Percentiles rank a stretch among this genome's conserved stretches.
phyloP scores from a whole-genome alignment of 164 flowering plant genomes.

The Vitis vinifera region ASM3070453v1 NC_081817.1:22978001-22978500 shows the following conservation, averaged over 20 bases:
- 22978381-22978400: no score
- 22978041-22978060: no score
- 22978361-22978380: no score
- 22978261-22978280: slow-evolving; percentile 76
- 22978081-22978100: slow-evolving; percentile 80
- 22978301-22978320: background rate
- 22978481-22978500: no score
- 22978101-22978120: slow-evolving; percentile 67
- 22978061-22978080: slow-evolving; percentile 59
- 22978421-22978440: no score
- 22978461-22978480: no score
- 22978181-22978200: slow-evolving; percentile 87
- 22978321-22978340: background rate
- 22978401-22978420: no score
- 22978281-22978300: background rate
- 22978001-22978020: no score
- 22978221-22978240: slow-evolving; percentile 56
- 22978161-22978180: slow-evolving; percentile 76
- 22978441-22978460: no score
- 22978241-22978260: slow-evolving; percentile 92
- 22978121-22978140: slow-evolving; percentile 97
- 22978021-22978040: no score
- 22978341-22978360: no score
- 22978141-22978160: slow-evolving; percentile 82
- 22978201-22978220: slow-evolving; percentile 70